Evolutionary conservation across 768 basidiomycete species (phyloP), one percentile per base, ranked within the genome.

Genomic region (Lanmaoa rubissima): DNA sequence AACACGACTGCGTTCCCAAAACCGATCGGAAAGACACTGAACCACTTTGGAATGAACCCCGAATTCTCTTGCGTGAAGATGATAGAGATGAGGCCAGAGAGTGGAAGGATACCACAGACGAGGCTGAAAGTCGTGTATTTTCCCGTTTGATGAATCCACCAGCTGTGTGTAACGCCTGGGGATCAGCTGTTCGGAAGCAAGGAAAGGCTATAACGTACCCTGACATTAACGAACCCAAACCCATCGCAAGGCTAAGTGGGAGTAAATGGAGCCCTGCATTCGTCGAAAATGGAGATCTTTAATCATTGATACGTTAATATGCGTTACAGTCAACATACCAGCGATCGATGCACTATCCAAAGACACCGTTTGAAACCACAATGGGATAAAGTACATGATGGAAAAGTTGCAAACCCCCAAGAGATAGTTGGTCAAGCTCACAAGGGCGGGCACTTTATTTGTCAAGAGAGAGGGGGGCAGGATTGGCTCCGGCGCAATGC

Each of bases 1-100:
- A 61, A 52, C 11, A 66, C 60, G 14, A 67, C 34, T 14, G 55
- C 43, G 9, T 54, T 65, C 31, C 63, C 63, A 41, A 57, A 57
- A 8, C 58, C 61, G 8, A 66, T 41, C 7, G 65, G 64, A 26
- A 65, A 52, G 34, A 61, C 36, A n/a, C 57, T 57, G 2, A 63
- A 21, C 56, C 63, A 65, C 31, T 60, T 53, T 12, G 17, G 21
- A 5, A 55, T 21, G 41, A 53, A 44, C 4, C 46, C 41, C 3
- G 61, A 62, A 24, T 58, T 39, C 24, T 55, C 62, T 13, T 21
- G 48, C 38, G 60, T 47, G 19, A 55, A 35, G 34, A 56, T 42
- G 51, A 63, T 53, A 26, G 54, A 48, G 17, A 63, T 21, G n/a
- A 55, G 19, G 10, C 58, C 62, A 44, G 12, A 43, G 16, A 63